Percentiles rank a stretch among this genome's conserved stretches.
Conservation (phyloP, 192 early-diverging fungal species). For the Hyaloraphidium curvatum region DNA sequence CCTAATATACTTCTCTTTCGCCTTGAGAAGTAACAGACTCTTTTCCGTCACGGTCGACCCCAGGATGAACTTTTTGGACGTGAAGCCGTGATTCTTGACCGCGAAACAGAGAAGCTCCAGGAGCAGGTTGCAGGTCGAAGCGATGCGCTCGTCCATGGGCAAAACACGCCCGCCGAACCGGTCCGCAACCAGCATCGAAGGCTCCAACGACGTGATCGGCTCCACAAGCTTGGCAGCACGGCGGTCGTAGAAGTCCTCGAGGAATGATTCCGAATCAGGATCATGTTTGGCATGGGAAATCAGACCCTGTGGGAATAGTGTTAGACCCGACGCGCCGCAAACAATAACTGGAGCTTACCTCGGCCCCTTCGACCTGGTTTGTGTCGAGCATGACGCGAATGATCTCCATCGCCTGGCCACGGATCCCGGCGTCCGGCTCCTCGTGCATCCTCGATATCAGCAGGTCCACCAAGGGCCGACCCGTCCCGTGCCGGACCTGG, state of each 20-base stretch:
- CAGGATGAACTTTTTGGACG: conserved; percentile 57
- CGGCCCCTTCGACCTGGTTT: conserved; percentile 14
- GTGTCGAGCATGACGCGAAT: conserved; percentile 57
- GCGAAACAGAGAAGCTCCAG: conserved; percentile 63
- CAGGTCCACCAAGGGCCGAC: conserved; percentile 34
- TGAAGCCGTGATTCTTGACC: conserved; percentile 47
- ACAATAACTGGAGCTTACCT: too few relatives aligned
- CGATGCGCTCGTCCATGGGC: not conserved
- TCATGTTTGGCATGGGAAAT: too few relatives aligned
- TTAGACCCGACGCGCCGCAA: too few relatives aligned
- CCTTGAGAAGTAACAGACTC: conserved; percentile 41
- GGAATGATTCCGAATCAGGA: too few relatives aligned
- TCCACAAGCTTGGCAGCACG: conserved; percentile 37
- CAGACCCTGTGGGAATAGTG: too few relatives aligned
- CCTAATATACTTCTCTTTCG: conserved; percentile 44
- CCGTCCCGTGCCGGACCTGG: conserved; percentile 27
- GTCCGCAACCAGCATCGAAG: not conserved
- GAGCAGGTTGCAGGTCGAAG: conserved; percentile 26
- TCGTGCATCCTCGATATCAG: conserved; percentile 41
- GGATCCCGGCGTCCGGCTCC: conserved; percentile 41
- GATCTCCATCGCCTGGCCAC: conserved; percentile 50
- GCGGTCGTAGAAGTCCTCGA: conserved; percentile 56
- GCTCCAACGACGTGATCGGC: conserved; percentile 24
- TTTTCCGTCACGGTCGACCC: conserved; percentile 38
- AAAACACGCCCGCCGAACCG: not conserved